phyloP scores from a whole-genome alignment of 305 asterid species.

The Solanum hybrid region DNA sequence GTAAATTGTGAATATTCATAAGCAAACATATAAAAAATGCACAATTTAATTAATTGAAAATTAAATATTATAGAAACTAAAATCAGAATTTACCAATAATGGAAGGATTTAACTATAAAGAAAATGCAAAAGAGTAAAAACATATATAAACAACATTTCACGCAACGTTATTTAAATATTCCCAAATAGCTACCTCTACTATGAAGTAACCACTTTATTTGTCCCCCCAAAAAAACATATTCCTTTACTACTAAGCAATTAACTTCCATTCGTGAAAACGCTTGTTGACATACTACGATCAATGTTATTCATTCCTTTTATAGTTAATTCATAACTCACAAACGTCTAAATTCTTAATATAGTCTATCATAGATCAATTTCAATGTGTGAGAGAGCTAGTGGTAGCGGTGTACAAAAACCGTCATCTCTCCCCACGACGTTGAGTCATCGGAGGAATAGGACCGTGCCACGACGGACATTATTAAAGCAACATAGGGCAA shows the following conservation, averaged over 20 bases:
- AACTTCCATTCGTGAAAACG: neutral
- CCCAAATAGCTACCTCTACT: neutral
- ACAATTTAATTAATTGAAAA: neutral
- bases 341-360: neutral
- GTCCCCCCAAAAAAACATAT: neutral
- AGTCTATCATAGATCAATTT: neutral
- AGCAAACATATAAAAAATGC: neutral
- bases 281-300: neutral
- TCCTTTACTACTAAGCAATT: neutral
- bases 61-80: neutral
- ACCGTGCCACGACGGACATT: neutral
- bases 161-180: neutral
- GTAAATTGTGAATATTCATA: neutral
- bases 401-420: neutral
- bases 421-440: neutral
- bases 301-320: neutral
- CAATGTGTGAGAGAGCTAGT: constrained; percentile 27
- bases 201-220: neutral
- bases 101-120: neutral
- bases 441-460: constrained; percentile 6
- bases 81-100: neutral
- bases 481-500: constrained; percentile 6
- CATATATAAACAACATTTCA: neutral
- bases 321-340: neutral
- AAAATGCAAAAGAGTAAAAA: neutral